Evolutionary conservation across 352 stramenopile species (phyloP), one percentile per base, ranked within the genome.

Genomic region (Pythium utonaiense): DNA sequence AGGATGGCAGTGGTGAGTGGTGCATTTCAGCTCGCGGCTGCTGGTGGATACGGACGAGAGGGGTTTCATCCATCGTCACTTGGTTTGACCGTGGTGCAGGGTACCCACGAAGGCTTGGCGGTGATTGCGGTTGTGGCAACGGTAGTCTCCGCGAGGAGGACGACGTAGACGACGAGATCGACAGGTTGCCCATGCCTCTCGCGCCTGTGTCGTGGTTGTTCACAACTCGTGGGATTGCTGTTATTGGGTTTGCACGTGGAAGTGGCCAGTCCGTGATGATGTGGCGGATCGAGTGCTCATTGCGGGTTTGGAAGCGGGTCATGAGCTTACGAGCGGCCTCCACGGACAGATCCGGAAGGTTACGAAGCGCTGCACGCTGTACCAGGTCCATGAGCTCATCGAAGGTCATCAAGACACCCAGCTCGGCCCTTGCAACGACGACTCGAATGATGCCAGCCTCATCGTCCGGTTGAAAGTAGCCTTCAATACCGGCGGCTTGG

Each of bases 401-500:
- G 45, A 85, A 88, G 9, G 64, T 83, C 76, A 91, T 82, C 27
- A 88, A 55, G 10, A 93, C 67, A 13, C 83, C 80, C 24, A 91
- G 70, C n/a, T 89, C 77, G 10, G 80, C 80, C 8, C 79, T 79
- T 6, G 83, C 75, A 36, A 83, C 73, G 27, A 91, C 82, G 7
- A 93, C 83, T 33, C 80, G 77, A 30, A 93, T 72, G 16, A 91
- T 69, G 0, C 79, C 79, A 28, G 75, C 73, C 65, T 88, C 80
- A 57, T 93, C 83, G 47, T 88, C 80, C 13, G 83, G 81, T 8
- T 76, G 71, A 22, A 89, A 83, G 50, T 88, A 90, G 21, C 79
- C 73, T 48, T 83, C 74, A 6, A 83, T 71, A 30, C 65, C 73
- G 1, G 70, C 66, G 27, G 71, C 42, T 19, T 57, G 72, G 13